Conservation (phyloP, 2,329 filamentous ascomycete species). For the Ustilaginoidea virens region DNA sequence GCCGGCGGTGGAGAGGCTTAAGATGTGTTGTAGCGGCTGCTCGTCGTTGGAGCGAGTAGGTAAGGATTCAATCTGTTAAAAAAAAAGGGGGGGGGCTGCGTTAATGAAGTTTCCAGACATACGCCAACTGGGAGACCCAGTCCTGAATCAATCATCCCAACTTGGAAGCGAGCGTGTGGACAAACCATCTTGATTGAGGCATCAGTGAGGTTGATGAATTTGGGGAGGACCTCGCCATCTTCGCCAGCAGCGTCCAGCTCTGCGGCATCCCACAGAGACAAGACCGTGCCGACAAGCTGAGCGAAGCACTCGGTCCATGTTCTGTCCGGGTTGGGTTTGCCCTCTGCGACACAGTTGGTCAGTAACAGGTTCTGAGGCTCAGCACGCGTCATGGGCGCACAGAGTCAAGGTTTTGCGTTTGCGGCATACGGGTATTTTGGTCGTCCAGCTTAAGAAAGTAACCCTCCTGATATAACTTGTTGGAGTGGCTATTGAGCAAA, state of each 20-base stretch:
- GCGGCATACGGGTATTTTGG: slow-evolving; percentile 66
- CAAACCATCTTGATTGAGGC: slow-evolving; percentile 94
- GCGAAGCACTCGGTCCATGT: slow-evolving; percentile 96
- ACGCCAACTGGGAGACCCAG: too few relatives aligned
- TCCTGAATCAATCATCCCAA: too few relatives aligned
- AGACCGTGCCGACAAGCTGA: slow-evolving; percentile 84
- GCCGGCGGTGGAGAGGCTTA: slow-evolving; percentile 89
- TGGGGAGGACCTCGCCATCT: slow-evolving; percentile 71
- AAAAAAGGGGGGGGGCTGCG: not conserved
- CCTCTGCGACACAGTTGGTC: slow-evolving; percentile 39
- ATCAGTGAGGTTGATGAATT: slow-evolving; percentile 93
- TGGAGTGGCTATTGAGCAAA: slow-evolving; percentile 85
- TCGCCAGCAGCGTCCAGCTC: slow-evolving; percentile 79
- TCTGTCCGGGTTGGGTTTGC: slow-evolving; percentile 69
- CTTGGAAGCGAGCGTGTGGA: not conserved
- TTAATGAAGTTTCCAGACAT: not conserved
- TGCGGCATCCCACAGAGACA: slow-evolving; percentile 90
- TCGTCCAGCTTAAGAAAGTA: slow-evolving; percentile 97
- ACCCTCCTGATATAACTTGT: slow-evolving; percentile 94
- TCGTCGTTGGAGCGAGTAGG: slow-evolving; percentile 65
- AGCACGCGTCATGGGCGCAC: too few relatives aligned
- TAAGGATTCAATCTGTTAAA: slow-evolving; percentile 62
- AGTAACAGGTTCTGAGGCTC: slow-evolving; percentile 1
- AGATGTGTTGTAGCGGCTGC: slow-evolving; percentile 79
- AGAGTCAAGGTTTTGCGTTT: slow-evolving; percentile 1